Base-by-base conservation (phyloP, 2,329 filamentous ascomycete species). In the Cadophora luteo-olivacea region DNA sequence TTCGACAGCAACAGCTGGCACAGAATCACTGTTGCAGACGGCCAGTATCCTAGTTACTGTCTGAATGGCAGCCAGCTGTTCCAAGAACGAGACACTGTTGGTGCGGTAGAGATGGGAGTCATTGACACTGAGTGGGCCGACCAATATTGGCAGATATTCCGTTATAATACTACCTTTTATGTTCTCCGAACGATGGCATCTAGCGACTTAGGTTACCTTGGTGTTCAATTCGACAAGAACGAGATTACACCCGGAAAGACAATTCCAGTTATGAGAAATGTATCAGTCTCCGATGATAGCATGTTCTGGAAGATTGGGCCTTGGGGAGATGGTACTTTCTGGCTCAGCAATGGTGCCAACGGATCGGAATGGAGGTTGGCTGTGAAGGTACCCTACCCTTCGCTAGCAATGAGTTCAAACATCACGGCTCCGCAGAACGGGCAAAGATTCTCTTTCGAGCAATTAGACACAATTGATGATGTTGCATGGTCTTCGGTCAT, bases 291-390 rank as follows among this genome's bases (percentile, higher is more conserved):
- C 1, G 29, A 57, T n/a, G 24, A 57, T 57, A 33, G 25, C 16
- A 57, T 57, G 25, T 36, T 57, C 14, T 57, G 52, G 52, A 32
- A 14, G 12, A n/a, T 57, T 29, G 29, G 29, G 29, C 52, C 52
- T 1, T 57, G 52, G 52, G 52, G 52, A 19, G 51, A 57, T n/a
- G 29, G 52, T 1, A 57, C 52, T 4, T 57, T 57, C 14, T 76
- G 64, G 70, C 68, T 19, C 69, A 68, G 33, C 51, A 70, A 49
- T 57, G 41, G 22, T 76, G 74, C 73, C 69, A 70, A 52, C 72
- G 68, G 51, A 41, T 70, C n/a, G 74, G 72, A 63, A 63, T 71
- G 7, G 72, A 62, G 8, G 57, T 72, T 24, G 66, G 33, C 14
- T 57, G 62, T 19, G 19, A 33, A 57, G 36, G 9, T 38, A 4